phyloP scores from a whole-genome alignment of 2,329 filamentous ascomycete species.

The Daldinia eschscholtzii region DNA sequence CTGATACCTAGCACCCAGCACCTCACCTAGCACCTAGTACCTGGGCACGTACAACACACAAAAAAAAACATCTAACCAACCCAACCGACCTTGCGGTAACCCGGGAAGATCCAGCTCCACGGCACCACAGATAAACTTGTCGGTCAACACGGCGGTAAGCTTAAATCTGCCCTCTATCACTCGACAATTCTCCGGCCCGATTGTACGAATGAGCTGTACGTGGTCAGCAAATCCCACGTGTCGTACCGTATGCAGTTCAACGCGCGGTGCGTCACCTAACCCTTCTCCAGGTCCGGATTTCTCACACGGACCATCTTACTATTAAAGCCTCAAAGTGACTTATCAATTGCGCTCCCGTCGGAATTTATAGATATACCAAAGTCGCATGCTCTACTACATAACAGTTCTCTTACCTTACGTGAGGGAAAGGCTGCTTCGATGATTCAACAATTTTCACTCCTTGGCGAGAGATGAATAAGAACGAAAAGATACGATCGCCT shows the following conservation, averaged over 20 bases:
- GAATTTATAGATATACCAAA: background rate
- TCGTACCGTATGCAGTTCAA: slow-evolving; percentile 38
- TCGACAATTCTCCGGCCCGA: slow-evolving; percentile 41
- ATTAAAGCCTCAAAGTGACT: slow-evolving; percentile 37
- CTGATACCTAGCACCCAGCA: slow-evolving; percentile 28
- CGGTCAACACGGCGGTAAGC: slow-evolving; percentile 42
- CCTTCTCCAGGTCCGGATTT: background rate
- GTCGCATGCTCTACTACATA: no score
- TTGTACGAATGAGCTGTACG: slow-evolving; percentile 41
- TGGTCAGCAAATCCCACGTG: slow-evolving; percentile 39
- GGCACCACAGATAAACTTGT: slow-evolving; percentile 32
- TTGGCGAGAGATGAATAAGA: background rate
- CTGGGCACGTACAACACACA: slow-evolving; percentile 18
- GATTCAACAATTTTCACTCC: background rate
- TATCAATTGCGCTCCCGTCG: slow-evolving; percentile 24
- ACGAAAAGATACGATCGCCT: background rate
- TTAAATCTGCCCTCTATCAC: slow-evolving; percentile 40
- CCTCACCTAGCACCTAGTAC: no score
- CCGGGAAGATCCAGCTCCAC: slow-evolving; percentile 30
- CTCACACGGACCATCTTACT: background rate
- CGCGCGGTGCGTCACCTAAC: slow-evolving; percentile 35
- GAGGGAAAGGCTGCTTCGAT: slow-evolving; percentile 16
- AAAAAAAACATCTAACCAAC: slow-evolving; percentile 12
- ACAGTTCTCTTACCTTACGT: slow-evolving; percentile 26
- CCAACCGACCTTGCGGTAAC: slow-evolving; percentile 37